Base-by-base conservation (phyloP, 495 filamentous ascomycete species). In the Lasiosphaeria hispida region DNA sequence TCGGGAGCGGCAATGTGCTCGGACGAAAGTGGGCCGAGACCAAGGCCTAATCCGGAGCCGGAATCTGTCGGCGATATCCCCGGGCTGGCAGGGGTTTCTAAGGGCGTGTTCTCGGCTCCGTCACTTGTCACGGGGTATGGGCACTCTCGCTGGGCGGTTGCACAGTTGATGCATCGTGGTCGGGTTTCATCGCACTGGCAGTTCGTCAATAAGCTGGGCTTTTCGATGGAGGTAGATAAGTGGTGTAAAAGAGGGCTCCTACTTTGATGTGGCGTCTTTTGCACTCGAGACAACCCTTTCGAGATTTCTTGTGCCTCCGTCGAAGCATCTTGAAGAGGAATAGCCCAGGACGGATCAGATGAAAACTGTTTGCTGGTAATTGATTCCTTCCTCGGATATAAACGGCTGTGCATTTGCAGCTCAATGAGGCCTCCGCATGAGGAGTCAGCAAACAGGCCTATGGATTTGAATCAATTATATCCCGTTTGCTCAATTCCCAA, bases 201-300 rank as follows among this genome's bases (percentile, higher is more conserved):
- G 36, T 17, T 0, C 7, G 19, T 48, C 14, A 53, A 48, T 5
- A 35, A 10, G 9, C 19, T 48, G 10, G 42, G 40, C 23, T 18
- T 11, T 37, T 7, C 37, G 14, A 14, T 7, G 10, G 10, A 23
- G 23, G 13, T 14, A 37, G 8, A 13, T 38, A 30, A n/a, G 11
- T 34, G 34, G 15, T 18, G 23, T 13, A 23, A 19, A 19, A 2
- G 15, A 42, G 43, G 18, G 10, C 1, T 10, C 68, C 55, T 52
- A 80, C 81, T 76, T 82, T 82, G 63, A 84, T 79, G 44, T 80
- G 79, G 19, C 83, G 69, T 53, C 75, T 73, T 65, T 84, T 85
- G 66, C 83, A 85, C 59, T 83, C 79, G 36, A 77, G 72, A 57
- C 83, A 85, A 5, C 83, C 83, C 59, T 74, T 75, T 39, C 81